Evolutionary conservation across 1,284 basidiomycete genomes (phyloP), one percentile per base, ranked within the genome.

Genomic region (Moesziomyces sp.): DNA sequence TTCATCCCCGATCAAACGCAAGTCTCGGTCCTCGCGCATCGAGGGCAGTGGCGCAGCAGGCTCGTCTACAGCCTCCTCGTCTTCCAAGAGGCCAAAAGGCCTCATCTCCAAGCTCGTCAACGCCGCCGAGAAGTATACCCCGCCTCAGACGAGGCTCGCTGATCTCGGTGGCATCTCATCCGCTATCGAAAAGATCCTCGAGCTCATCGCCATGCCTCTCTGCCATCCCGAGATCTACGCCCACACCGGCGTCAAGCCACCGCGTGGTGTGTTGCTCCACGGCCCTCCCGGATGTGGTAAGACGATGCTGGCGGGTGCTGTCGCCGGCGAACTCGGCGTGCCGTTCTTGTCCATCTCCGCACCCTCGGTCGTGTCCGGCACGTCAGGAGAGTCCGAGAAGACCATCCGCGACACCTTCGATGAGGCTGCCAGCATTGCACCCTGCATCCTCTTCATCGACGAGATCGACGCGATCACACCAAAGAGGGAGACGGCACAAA

Each of bases 381-480:
- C 98, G 91, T 97, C 93, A 0, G 96, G 96, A 60, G 96, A 99
- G 86, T 94, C 92, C 0, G 96, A 99, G 84, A 97, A 96, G 86
- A 94, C 94, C 0, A 86, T 99, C 18, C 87, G 96, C 47, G 96
- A 98, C 80, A 95, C 93, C 0, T 99, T 99, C 82, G 96, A 97
- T 23, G 80, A 84, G 56, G 82, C 81, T 5, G 66, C 77, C 21
- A 61, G 62, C 11, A 76, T 82, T 14, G 81, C 81, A 0, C 82
- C 82, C 4, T 81, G 78, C 64, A 84, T 84, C 30, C 66, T 84
- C 21, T 84, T 84, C 59, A 76, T 84, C 51, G 96, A 99, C 84
- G 96, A 98, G 84, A 97, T 99, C 38, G 96, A 99, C 80, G 94
- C 96, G 7, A 97, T 99, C 76, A 98, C 95, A 1, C 94, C 94